Conservation (phyloP, 208 protist genomes). For the Trypanosoma lewisi region DNA sequence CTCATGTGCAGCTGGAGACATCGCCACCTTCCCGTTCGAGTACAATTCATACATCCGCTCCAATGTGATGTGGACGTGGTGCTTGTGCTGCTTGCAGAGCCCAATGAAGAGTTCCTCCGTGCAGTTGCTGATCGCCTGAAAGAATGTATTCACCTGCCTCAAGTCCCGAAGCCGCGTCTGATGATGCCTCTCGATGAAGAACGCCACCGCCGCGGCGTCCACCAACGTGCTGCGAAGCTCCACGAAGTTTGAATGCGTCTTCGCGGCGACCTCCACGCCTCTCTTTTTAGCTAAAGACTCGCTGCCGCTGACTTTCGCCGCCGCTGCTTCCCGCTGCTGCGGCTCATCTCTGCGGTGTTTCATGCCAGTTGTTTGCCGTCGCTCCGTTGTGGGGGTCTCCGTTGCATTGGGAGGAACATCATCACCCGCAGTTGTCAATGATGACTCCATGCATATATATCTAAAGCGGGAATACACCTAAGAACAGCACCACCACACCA, state of each 20-base stretch:
- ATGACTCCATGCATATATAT: constrained; percentile 1
- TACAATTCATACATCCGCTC: constrained; percentile 66
- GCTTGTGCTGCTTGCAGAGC: constrained; percentile 53
- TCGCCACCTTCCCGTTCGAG: constrained; percentile 29
- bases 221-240: constrained; percentile 41
- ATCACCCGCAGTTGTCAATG: not conserved
- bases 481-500: too few relatives aligned
- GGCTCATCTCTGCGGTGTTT: too few relatives aligned
- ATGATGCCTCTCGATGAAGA: constrained; percentile 53
- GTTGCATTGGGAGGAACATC: not conserved
- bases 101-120: constrained; percentile 41
- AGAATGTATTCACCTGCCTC: constrained; percentile 61
- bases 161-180: constrained; percentile 39
- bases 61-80: constrained; percentile 46
- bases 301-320: not conserved
- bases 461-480: too few relatives aligned
- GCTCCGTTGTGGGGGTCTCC: not conserved
- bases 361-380: too few relatives aligned
- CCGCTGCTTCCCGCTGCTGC: not conserved
- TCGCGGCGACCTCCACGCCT: constrained; percentile 14
- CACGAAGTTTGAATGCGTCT: constrained; percentile 59
- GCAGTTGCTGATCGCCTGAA: constrained; percentile 68
- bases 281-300: too few relatives aligned
- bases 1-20: constrained; percentile 60
- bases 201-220: constrained; percentile 50